A percentile compares a stretch with the other conserved stretches of the same genome.
These are phyloP conservation scores for Lipomyces mesembrius DNA, from an alignment of 805 yeast genomes.

Conservation along the genomic window DNA sequence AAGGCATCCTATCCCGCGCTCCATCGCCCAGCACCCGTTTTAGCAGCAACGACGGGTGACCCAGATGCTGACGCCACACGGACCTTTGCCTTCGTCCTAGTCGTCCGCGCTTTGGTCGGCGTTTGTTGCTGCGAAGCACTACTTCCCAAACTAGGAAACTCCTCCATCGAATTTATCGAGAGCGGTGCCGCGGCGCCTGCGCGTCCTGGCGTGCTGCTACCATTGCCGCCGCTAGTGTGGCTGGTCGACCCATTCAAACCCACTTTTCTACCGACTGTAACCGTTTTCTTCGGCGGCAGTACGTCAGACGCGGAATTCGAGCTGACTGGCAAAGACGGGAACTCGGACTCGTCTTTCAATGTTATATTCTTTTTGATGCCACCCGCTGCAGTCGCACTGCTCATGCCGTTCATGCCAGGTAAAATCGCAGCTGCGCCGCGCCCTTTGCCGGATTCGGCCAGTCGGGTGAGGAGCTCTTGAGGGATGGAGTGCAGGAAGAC, in stretches of 20 bases:
- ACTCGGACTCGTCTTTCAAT: slow-evolving; percentile 29
- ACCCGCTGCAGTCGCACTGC: neutral
- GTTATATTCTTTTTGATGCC: slow-evolving; percentile 17
- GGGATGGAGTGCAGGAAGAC: slow-evolving; percentile 51
- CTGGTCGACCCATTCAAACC: neutral
- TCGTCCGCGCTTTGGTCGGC: slow-evolving; percentile 3
- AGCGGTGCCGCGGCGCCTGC: neutral
- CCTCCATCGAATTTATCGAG: slow-evolving; percentile 27
- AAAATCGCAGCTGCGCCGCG: slow-evolving; percentile 25
- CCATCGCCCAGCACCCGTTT: neutral
- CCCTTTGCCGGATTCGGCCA: slow-evolving; percentile 14
- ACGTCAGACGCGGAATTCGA: neutral
- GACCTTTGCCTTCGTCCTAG: neutral
- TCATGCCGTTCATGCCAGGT: slow-evolving; percentile 5
- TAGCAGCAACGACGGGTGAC: neutral
- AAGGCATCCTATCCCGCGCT: neutral
- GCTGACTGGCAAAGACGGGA: slow-evolving; percentile 23
- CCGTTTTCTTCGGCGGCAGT: neutral
- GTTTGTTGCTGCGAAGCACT: slow-evolving; percentile 3
- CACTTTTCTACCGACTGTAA: neutral
- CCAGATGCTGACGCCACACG: slow-evolving; percentile 1
- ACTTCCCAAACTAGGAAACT: slow-evolving; percentile 17
- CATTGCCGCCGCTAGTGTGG: neutral
- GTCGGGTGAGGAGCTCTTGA: slow-evolving; percentile 33
- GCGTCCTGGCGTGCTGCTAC: neutral